Evolutionary conservation across 2,329 filamentous ascomycete species (phyloP).

Genomic region (Fusarium longipes): DNA sequence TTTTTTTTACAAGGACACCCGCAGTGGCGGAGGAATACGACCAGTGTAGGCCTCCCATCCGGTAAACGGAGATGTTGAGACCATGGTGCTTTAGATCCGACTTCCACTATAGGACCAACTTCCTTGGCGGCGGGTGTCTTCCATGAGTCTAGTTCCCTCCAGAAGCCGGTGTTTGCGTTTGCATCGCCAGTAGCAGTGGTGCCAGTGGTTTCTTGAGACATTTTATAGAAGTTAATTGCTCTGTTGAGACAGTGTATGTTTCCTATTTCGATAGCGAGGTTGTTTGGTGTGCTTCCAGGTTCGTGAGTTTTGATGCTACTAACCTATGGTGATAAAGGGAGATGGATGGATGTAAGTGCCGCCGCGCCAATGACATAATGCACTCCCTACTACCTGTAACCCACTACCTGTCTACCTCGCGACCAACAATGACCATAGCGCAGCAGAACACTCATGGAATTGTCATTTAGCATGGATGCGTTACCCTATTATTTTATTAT

Average conservation of each 20-base stretch:
- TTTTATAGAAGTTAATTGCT: background rate
- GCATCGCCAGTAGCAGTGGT: conserved; percentile 1
- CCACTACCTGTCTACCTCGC: background rate
- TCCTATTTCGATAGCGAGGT: background rate
- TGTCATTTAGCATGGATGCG: background rate
- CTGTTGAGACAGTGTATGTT: background rate
- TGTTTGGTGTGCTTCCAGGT: background rate
- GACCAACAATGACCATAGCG: background rate
- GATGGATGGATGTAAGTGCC: conserved; percentile 15
- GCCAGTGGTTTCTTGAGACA: conserved; percentile 28
- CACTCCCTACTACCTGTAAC: too few relatives aligned
- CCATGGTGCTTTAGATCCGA: conserved; percentile 67
- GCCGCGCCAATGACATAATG: conserved; percentile 36
- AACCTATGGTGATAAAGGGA: conserved; percentile 7
- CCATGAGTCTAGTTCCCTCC: conserved; percentile 56
- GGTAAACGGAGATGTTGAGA: conserved; percentile 65
- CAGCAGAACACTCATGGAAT: background rate
- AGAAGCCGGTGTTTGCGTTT: conserved; percentile 40
- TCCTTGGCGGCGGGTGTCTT: conserved; percentile 56
- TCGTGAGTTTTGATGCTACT: background rate
- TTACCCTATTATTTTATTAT: too few relatives aligned
- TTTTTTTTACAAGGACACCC: conserved; percentile 73
- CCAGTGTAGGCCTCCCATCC: conserved; percentile 65
- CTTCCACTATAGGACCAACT: conserved; percentile 59
- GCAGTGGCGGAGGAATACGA: conserved; percentile 78